phyloP scores from a whole-genome alignment of 345 rosid genomes.

The Bruguiera sexangula region DNA sequence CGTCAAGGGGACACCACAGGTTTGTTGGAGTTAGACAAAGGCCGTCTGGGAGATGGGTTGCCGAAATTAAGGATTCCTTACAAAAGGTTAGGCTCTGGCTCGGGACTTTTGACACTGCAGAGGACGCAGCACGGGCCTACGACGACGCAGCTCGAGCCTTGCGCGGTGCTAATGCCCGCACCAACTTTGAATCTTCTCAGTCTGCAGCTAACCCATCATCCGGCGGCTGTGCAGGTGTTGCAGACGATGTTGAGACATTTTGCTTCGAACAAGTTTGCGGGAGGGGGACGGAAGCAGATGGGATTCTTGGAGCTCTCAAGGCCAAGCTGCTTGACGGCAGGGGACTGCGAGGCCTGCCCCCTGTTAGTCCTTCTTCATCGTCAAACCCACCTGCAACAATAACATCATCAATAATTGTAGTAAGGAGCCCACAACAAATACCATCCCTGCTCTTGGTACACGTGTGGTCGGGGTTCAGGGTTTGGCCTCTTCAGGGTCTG shows the following conservation, averaged over 20 bases:
- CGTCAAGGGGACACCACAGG: slow-evolving; percentile 44
- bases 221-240: neutral
- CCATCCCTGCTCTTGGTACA: neutral
- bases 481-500: slow-evolving; percentile 1
- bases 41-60: slow-evolving; percentile 60
- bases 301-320: slow-evolving; percentile 49
- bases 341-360: slow-evolving; percentile 18
- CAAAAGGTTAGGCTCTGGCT: slow-evolving; percentile 58
- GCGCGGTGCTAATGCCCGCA: slow-evolving; percentile 47
- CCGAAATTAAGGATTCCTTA: slow-evolving; percentile 53
- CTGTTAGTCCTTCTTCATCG: slow-evolving; percentile 2
- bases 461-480: neutral
- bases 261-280: slow-evolving; percentile 47
- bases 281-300: slow-evolving; percentile 31
- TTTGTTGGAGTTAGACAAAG: slow-evolving; percentile 57
- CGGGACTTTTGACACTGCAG: slow-evolving; percentile 55
- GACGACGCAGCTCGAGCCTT: slow-evolving; percentile 51
- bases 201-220: slow-evolving; percentile 7
- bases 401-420: neutral
- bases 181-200: slow-evolving; percentile 45
- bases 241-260: slow-evolving; percentile 39
- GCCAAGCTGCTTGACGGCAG: slow-evolving; percentile 47
- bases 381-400: slow-evolving; percentile 8
- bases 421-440: neutral
- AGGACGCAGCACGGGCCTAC: slow-evolving; percentile 53